Conservation (phyloP, 2,329 filamentous ascomycete species). For the Neoarthrinium moseri region DNA sequence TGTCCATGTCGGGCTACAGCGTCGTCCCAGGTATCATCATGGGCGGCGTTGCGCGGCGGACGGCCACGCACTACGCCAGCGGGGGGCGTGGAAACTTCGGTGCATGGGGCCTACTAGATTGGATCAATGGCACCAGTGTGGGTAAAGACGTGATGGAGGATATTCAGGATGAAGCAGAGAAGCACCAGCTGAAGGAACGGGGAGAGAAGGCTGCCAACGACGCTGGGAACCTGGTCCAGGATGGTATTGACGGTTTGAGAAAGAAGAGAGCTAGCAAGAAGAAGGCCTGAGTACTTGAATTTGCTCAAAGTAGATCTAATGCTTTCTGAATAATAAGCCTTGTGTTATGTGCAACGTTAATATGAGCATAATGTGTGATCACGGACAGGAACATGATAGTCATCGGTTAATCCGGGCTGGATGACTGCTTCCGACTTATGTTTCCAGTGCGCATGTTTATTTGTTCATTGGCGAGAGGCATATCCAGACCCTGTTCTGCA, state of each 20-base stretch:
- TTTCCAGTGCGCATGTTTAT: too few relatives aligned
- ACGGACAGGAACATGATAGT: too few relatives aligned
- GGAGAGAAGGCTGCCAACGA: slow-evolving; percentile 30
- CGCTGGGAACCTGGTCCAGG: slow-evolving; percentile 30
- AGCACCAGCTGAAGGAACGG: slow-evolving; percentile 47
- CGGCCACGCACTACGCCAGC: slow-evolving; percentile 53
- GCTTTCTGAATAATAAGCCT: too few relatives aligned
- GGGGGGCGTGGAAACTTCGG: slow-evolving; percentile 59
- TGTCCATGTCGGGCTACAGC: slow-evolving; percentile 68
- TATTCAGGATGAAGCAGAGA: slow-evolving; percentile 52
- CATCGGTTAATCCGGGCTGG: too few relatives aligned
- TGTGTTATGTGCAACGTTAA: too few relatives aligned
- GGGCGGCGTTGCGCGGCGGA: slow-evolving; percentile 46
- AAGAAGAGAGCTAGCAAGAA: slow-evolving; percentile 26
- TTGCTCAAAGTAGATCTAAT: too few relatives aligned
- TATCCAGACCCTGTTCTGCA: too few relatives aligned
- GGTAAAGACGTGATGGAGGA: slow-evolving; percentile 54
- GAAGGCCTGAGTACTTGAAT: slow-evolving; percentile 8
- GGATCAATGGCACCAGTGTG: slow-evolving; percentile 54
- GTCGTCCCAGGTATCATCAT: slow-evolving; percentile 53
- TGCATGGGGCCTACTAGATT: slow-evolving; percentile 62
- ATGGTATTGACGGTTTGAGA: slow-evolving; percentile 30
- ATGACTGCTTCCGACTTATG: too few relatives aligned
- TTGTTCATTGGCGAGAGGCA: too few relatives aligned
- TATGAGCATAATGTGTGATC: too few relatives aligned